These are phyloP conservation scores for Nakazawaea ambrosiae DNA, from an alignment of 805 yeast species.

Conservation along the genomic window DNA sequence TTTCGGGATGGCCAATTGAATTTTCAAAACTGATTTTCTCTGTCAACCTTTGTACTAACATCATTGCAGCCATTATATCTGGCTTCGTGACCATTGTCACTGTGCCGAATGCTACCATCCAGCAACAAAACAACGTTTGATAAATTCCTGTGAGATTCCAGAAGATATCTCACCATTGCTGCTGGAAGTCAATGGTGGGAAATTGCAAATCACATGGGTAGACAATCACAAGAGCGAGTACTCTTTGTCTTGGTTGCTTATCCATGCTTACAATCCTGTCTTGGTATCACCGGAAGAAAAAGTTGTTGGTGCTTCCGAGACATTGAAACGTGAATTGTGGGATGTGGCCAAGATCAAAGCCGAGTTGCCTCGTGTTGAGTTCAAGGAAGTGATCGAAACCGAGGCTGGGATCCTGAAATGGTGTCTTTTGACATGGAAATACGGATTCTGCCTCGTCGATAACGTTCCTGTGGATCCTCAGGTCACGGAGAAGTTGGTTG, in stretches of 20 bases:
- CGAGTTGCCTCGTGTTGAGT: conserved; percentile 42
- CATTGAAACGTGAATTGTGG: conserved; percentile 36
- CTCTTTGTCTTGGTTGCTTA: conserved; percentile 33
- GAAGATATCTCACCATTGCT: too few relatives aligned
- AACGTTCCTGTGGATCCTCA: conserved; percentile 55
- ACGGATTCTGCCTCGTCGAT: conserved; percentile 57
- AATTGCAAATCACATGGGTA: conserved; percentile 27
- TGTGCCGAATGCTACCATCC: conserved; percentile 48
- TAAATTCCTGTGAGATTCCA: conserved; percentile 36
- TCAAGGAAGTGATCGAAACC: conserved; percentile 35
- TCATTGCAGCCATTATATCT: conserved; percentile 42
- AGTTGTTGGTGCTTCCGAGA: conserved; percentile 21
- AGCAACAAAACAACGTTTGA: conserved; percentile 50
- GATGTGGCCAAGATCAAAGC: conserved; percentile 30
- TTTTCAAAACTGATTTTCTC: conserved; percentile 4
- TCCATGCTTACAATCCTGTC: conserved; percentile 48
- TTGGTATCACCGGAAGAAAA: conserved; percentile 26
- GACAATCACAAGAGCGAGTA: conserved; percentile 32
- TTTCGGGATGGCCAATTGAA: too few relatives aligned
- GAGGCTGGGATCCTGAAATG: conserved; percentile 43
- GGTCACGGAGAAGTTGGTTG: conserved; percentile 50
- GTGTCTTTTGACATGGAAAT: conserved; percentile 43
- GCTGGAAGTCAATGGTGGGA: too few relatives aligned
- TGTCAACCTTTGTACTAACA: too few relatives aligned
- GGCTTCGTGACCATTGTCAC: conserved; percentile 63